Conservation (phyloP, 108 stramenopile species). For the Craspedostauros australis region DNA sequence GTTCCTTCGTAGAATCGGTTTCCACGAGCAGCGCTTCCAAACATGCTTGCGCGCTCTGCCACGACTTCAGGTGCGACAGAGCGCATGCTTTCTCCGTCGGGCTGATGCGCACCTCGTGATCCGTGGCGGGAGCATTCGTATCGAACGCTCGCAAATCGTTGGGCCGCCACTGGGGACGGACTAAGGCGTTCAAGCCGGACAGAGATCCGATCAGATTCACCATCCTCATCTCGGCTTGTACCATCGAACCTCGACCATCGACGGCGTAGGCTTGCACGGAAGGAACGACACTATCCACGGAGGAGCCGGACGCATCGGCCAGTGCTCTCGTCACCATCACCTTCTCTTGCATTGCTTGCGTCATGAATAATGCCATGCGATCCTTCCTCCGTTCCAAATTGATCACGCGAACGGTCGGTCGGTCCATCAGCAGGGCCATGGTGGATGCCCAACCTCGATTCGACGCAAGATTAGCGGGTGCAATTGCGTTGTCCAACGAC, state of each 20-base stretch:
- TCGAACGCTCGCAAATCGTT: slow-evolving; percentile 72
- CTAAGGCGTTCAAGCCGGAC: slow-evolving; percentile 34
- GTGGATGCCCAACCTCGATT: too few species aligned
- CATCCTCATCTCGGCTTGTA: slow-evolving; percentile 29
- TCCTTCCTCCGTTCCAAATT: slow-evolving; percentile 65
- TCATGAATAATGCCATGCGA: slow-evolving; percentile 45
- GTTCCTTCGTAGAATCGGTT: neutral
- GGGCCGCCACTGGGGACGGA: slow-evolving; percentile 61
- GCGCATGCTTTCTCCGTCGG: slow-evolving; percentile 64
- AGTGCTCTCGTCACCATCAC: slow-evolving; percentile 52
- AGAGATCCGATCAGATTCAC: slow-evolving; percentile 17
- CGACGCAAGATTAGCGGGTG: too few species aligned
- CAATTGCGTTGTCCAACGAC: too few species aligned
- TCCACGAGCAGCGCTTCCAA: too few species aligned
- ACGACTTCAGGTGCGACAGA: slow-evolving; percentile 64
- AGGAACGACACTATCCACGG: slow-evolving; percentile 11
- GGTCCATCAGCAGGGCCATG: too few species aligned
- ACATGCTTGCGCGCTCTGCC: slow-evolving; percentile 61
- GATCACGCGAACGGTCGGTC: slow-evolving; percentile 50
- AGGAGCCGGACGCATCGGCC: slow-evolving; percentile 12
- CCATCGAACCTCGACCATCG: slow-evolving; percentile 48
- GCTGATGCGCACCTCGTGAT: slow-evolving; percentile 36
- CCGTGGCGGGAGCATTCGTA: slow-evolving; percentile 45
- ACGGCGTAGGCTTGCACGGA: slow-evolving; percentile 56
- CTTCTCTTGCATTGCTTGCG: slow-evolving; percentile 41